These are phyloP conservation scores for Pyronema domesticum DNA, from an alignment of 495 filamentous ascomycete species.

Conservation along the genomic window DNA sequence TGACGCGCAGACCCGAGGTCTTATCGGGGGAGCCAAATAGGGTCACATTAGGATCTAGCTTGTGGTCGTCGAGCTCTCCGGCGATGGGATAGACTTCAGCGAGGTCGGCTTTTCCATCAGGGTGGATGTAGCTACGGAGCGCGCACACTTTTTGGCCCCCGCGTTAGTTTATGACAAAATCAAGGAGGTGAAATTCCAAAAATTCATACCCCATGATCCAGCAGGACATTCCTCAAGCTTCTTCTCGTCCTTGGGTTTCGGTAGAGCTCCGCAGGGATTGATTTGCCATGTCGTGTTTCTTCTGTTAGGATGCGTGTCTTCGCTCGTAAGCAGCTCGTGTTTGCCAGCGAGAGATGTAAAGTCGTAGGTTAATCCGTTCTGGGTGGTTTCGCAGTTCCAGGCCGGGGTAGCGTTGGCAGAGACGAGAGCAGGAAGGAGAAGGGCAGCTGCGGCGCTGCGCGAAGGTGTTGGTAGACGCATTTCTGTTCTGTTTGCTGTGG, in stretches of 20 bases:
- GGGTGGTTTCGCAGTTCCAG: neutral
- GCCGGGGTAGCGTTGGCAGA: neutral
- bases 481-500: neutral
- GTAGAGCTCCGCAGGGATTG: conserved; percentile 57
- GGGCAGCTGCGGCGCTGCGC: neutral
- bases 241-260: conserved; percentile 31
- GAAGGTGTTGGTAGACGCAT: neutral
- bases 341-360: neutral
- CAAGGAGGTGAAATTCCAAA: neutral
- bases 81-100: conserved; percentile 50
- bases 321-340: neutral
- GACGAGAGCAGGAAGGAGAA: neutral
- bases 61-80: conserved; percentile 38
- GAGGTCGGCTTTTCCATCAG: conserved; percentile 30
- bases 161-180: neutral
- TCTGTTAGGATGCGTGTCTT: neutral
- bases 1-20: conserved; percentile 50
- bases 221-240: conserved; percentile 40
- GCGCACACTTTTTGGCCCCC: conserved; percentile 49
- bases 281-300: conserved; percentile 75
- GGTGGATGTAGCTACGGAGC: conserved; percentile 38
- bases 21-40: conserved; percentile 46
- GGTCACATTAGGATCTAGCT: conserved; percentile 43
- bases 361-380: conserved; percentile 1
- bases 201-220: conserved; percentile 40